These are phyloP conservation scores for Paecilomyces sp. DNA, from an alignment of 2,329 filamentous ascomycete species.

Conservation along the genomic window DNA sequence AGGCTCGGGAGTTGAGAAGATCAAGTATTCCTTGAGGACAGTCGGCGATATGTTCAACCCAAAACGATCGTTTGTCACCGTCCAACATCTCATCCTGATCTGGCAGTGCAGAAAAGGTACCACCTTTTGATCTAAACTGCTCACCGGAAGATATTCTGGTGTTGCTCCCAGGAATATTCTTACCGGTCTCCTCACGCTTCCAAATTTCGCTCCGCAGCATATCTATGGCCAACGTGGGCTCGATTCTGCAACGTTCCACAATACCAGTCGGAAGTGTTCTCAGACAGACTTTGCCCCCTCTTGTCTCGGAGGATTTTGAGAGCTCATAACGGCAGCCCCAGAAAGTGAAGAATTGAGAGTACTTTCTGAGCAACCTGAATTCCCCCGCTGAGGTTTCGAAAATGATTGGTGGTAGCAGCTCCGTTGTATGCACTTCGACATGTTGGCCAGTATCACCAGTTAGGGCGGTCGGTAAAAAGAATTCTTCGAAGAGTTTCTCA, in stretches of 20 bases:
- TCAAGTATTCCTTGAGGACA: slow-evolving; percentile 73
- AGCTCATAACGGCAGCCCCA: slow-evolving; percentile 72
- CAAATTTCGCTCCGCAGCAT: slow-evolving; percentile 70
- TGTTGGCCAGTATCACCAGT: slow-evolving; percentile 4
- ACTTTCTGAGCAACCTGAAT: slow-evolving; percentile 47
- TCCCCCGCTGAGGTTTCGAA: slow-evolving; percentile 63
- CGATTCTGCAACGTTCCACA: slow-evolving; percentile 63
- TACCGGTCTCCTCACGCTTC: slow-evolving; percentile 48
- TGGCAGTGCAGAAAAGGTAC: background rate
- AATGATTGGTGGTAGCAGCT: slow-evolving; percentile 46
- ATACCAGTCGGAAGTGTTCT: slow-evolving; percentile 63
- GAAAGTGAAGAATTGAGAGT: slow-evolving; percentile 51
- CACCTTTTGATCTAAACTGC: background rate
- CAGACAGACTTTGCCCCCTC: slow-evolving; percentile 39
- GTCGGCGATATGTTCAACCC: slow-evolving; percentile 57
- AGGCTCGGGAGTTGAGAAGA: slow-evolving; percentile 43
- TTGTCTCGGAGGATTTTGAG: slow-evolving; percentile 5
- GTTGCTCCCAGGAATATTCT: background rate
- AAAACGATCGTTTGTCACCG: slow-evolving; percentile 24
- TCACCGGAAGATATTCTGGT: background rate
- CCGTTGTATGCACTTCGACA: slow-evolving; percentile 20
- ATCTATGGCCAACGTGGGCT: slow-evolving; percentile 65
- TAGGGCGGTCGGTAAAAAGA: slow-evolving; percentile 29
- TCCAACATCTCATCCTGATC: background rate
- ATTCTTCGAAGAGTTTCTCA: slow-evolving; percentile 60